A percentile compares a stretch with the other conserved stretches of the same genome.
phyloP scores from a whole-genome alignment of 441 rosid species.

The Syzygium malaccense region DNA sequence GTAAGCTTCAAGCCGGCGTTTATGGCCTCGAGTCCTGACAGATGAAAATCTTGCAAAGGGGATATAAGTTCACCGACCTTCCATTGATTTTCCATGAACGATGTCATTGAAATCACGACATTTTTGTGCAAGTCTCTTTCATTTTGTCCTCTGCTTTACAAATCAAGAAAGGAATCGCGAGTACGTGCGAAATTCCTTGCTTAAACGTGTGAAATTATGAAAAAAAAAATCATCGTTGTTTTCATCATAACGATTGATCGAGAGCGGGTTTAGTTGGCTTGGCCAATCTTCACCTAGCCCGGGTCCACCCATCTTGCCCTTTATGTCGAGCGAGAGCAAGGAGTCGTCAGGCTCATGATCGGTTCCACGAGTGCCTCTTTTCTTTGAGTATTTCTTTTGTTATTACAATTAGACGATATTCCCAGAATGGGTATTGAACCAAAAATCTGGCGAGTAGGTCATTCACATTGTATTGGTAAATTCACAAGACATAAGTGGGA shows the following conservation, averaged over 20 bases:
- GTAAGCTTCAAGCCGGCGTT: background rate
- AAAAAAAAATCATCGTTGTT: background rate
- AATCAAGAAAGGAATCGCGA: background rate
- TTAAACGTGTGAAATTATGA: background rate
- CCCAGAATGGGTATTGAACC: no score
- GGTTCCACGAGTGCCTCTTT: background rate
- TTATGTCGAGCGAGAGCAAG: background rate
- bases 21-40: background rate
- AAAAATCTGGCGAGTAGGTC: background rate
- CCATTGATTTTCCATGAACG: background rate
- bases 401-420: background rate
- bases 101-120: background rate
- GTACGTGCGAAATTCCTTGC: background rate
- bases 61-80: background rate
- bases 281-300: background rate
- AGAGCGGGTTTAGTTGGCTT: background rate
- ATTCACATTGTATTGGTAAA: background rate
- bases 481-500: background rate
- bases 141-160: background rate
- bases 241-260: background rate
- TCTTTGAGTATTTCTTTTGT: background rate
- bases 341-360: accelerated
- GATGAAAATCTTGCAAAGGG: background rate
- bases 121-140: background rate
- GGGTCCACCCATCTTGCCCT: background rate